Evolutionary conservation across 179 eudicot species (phyloP).

Genomic region (Dionaea muscipula): DNA sequence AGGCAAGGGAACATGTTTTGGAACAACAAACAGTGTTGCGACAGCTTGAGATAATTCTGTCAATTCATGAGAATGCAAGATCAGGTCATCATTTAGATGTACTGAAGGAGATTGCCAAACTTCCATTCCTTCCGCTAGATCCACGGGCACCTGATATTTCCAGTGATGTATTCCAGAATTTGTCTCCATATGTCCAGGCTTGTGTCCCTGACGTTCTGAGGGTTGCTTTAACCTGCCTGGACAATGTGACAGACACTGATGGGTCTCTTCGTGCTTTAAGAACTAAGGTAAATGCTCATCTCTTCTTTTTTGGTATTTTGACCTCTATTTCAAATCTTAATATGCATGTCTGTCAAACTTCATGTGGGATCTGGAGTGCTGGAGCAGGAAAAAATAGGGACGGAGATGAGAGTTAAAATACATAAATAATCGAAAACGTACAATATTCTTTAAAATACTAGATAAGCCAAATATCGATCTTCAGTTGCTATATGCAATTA

Average conservation of each 20-base stretch:
- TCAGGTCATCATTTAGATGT: constrained; percentile 59
- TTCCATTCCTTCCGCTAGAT: constrained; percentile 86
- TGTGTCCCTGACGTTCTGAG: constrained; percentile 88
- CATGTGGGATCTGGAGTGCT: too few species aligned
- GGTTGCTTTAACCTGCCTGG: constrained; percentile 73
- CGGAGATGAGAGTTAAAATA: too few species aligned
- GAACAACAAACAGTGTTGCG: constrained; percentile 73
- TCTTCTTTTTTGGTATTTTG: neutral
- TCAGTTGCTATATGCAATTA: too few species aligned
- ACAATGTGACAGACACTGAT: constrained; percentile 72
- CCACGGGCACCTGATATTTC: constrained; percentile 55
- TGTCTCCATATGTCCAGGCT: constrained; percentile 76
- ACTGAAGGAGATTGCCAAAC: constrained; percentile 64
- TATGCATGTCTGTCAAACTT: too few species aligned
- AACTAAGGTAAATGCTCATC: constrained; percentile 44
- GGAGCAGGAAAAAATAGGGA: too few species aligned
- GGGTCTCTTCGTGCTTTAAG: constrained; percentile 93
- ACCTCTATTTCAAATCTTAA: too few species aligned
- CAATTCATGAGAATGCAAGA: constrained; percentile 54
- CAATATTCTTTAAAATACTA: too few species aligned
- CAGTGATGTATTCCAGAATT: constrained; percentile 40
- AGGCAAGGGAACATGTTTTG: constrained; percentile 64
- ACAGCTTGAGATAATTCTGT: constrained; percentile 79
- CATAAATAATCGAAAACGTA: too few species aligned
- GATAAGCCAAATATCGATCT: too few species aligned